A percentile compares a stretch with the other conserved stretches of the same genome.
These are phyloP conservation scores for Microcyclosporella mali DNA, from an alignment of 2,329 filamentous ascomycete species.

Conservation along the genomic window DNA sequence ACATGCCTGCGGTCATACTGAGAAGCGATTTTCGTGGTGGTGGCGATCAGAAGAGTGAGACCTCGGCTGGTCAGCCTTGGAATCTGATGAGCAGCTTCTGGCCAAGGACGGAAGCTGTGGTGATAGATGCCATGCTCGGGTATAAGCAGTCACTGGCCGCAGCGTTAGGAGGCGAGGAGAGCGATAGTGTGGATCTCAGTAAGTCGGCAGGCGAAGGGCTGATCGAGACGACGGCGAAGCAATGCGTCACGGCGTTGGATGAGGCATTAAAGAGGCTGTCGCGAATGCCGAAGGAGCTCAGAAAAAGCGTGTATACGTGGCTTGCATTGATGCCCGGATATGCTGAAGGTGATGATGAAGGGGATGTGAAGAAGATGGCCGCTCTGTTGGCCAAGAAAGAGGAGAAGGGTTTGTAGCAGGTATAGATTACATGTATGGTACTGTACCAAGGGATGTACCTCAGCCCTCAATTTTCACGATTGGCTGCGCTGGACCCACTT, in stretches of 20 bases:
- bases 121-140: conserved; percentile 12
- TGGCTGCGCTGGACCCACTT: too few species aligned
- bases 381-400: conserved; percentile 8
- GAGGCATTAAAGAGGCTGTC: conserved; percentile 9
- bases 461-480: too few species aligned
- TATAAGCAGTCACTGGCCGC: conserved; percentile 12
- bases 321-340: conserved; percentile 13
- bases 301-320: conserved; percentile 13
- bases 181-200: not conserved
- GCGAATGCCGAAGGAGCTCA: conserved; percentile 12
- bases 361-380: conserved; percentile 5
- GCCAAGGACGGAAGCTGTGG: conserved; percentile 12
- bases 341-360: conserved; percentile 8
- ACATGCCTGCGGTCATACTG: conserved; percentile 13
- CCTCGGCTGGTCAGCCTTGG: conserved; percentile 11
- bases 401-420: conserved; percentile 5
- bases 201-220: conserved; percentile 3
- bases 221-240: conserved; percentile 12
- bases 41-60: conserved; percentile 9
- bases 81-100: conserved; percentile 15
- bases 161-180: not conserved
- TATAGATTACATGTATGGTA: not conserved
- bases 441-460: too few species aligned
- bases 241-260: conserved; percentile 10
- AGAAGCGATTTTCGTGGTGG: conserved; percentile 13